Evolutionary conservation across 768 basidiomycete genomes (phyloP).

Genomic region (Crucibulum laeve): DNA sequence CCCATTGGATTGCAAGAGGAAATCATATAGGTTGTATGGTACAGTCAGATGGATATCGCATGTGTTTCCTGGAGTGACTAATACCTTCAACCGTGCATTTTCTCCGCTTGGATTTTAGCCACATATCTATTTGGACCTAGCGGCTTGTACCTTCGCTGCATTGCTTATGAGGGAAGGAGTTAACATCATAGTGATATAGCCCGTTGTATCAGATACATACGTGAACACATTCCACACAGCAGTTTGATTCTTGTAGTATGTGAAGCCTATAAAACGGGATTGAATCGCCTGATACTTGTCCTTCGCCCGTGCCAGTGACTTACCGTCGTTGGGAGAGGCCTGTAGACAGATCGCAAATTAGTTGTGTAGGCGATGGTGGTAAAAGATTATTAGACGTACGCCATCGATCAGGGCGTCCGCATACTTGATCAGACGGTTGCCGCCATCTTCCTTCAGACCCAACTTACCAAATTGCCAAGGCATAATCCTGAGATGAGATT

Average conservation of each 20-base stretch:
- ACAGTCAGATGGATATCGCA: too few species aligned
- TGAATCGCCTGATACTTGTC: not conserved
- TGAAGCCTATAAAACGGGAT: slow-evolving; percentile 27
- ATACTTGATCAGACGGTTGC: slow-evolving; percentile 52
- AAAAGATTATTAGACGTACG: slow-evolving; percentile 15
- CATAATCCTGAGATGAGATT: slow-evolving; percentile 34
- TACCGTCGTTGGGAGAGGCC: slow-evolving; percentile 58
- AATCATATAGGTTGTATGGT: too few species aligned
- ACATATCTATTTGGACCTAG: not conserved
- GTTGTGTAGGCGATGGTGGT: not conserved
- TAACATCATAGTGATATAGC: not conserved
- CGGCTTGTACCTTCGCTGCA: not conserved
- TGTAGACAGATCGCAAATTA: slow-evolving; percentile 6
- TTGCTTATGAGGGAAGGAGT: not conserved
- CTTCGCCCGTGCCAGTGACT: slow-evolving; percentile 4
- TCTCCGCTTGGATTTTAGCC: too few species aligned
- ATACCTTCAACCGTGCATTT: too few species aligned
- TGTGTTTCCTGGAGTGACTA: too few species aligned
- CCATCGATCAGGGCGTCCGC: slow-evolving; percentile 48
- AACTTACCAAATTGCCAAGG: slow-evolving; percentile 56
- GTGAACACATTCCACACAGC: slow-evolving; percentile 47
- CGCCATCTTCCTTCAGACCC: slow-evolving; percentile 44
- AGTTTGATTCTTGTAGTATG: slow-evolving; percentile 51
- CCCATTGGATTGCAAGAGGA: too few species aligned
- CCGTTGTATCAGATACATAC: too few species aligned